Evolutionary conservation across 2,329 filamentous ascomycete species (phyloP).

Genomic region (Fusarium pseudoanthophilum): DNA sequence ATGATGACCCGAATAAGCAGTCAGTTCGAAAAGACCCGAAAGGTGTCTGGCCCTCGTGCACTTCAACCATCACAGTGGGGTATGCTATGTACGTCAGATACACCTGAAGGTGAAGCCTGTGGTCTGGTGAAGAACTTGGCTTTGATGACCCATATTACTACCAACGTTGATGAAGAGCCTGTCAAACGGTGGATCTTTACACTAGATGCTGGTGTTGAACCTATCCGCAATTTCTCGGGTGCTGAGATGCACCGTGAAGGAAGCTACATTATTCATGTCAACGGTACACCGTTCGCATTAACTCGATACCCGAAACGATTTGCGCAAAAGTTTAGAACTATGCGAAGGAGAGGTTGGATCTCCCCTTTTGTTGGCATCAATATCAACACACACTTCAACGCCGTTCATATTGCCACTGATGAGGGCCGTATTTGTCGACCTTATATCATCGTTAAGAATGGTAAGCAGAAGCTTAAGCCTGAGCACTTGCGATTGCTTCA

Average conservation of each 20-base stretch:
- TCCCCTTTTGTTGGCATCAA: conserved; percentile 98
- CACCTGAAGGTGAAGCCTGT: conserved; percentile 97
- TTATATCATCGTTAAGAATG: conserved; percentile 93
- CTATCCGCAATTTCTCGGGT: conserved; percentile 76
- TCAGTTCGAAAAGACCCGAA: conserved; percentile 98
- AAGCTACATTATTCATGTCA: conserved; percentile 91
- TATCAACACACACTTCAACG: conserved; percentile 91
- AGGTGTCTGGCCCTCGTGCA: conserved; percentile 94
- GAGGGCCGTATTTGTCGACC: conserved; percentile 97
- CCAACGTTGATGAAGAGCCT: conserved; percentile 91
- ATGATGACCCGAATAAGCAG: conserved; percentile 99
- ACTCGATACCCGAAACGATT: conserved; percentile 90
- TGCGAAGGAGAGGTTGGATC: conserved; percentile 89
- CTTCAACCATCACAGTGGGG: conserved; percentile 98
- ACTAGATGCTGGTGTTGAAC: conserved; percentile 84
- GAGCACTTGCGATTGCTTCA: conserved; percentile 85
- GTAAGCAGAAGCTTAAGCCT: conserved; percentile 80
- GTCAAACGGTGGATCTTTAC: conserved; percentile 88
- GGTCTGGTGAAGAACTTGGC: conserved; percentile 98
- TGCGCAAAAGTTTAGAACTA: conserved; percentile 82
- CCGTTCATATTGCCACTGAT: conserved; percentile 95
- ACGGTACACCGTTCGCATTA: conserved; percentile 91
- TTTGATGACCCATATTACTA: conserved; percentile 99
- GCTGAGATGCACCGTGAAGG: conserved; percentile 87
- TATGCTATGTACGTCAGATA: conserved; percentile 97